Evolutionary conservation across 345 rosid species (phyloP).

Genomic region (Aegle marmelos): DNA sequence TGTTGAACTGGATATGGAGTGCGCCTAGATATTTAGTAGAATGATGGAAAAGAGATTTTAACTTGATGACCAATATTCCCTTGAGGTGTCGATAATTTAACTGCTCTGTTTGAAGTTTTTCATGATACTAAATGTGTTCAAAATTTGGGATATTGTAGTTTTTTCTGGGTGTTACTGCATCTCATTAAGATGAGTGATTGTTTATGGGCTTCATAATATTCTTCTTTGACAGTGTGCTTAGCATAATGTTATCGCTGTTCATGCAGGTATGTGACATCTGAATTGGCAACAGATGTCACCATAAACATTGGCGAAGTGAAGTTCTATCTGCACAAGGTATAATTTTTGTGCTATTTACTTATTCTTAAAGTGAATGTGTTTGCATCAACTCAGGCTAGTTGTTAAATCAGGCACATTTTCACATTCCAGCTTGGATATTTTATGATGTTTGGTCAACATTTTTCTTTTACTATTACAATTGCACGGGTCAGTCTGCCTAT

Average conservation of each 20-base stretch:
- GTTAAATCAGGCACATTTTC: neutral
- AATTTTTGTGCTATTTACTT: neutral
- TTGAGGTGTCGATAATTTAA: neutral
- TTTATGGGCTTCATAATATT: neutral
- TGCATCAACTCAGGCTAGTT: neutral
- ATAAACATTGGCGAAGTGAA: conserved; percentile 69
- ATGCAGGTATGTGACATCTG: conserved; percentile 68
- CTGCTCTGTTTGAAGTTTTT: neutral
- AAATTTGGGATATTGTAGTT: neutral
- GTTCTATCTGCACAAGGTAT: conserved; percentile 88
- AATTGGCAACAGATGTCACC: conserved; percentile 70
- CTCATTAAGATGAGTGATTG: neutral
- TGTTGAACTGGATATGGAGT: too few relatives aligned
- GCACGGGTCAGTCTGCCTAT: neutral
- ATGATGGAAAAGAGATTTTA: neutral
- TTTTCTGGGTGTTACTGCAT: neutral
- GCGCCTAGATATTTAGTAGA: neutral
- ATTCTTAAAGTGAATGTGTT: neutral
- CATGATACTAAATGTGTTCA: neutral
- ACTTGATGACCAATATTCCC: neutral
- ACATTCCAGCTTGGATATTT: neutral
- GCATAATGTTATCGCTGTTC: conserved; percentile 18
- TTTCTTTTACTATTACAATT: neutral
- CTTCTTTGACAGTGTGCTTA: conserved; percentile 13
- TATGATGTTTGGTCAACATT: neutral